These are phyloP conservation scores for Pseudozyma pruni DNA, from an alignment of 1,284 basidiomycete genomes.

Conservation along the genomic window DNA sequence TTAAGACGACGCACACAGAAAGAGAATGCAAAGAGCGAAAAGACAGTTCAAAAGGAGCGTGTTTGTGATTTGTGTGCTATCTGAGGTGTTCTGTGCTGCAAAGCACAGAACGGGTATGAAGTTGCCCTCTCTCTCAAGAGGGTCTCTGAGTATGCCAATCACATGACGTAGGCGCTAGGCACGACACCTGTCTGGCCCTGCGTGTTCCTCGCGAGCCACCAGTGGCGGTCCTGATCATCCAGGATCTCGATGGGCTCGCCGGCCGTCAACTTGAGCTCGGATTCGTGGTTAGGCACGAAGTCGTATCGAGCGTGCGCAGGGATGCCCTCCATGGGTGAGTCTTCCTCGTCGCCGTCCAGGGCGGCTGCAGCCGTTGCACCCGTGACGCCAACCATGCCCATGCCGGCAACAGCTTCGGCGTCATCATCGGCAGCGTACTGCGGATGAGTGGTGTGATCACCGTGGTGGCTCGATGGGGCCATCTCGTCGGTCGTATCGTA, in stretches of 20 bases:
- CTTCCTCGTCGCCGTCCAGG: constrained; percentile 30
- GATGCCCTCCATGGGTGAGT: constrained; percentile 53
- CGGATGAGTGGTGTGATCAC: constrained; percentile 38
- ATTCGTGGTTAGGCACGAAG: constrained; percentile 61
- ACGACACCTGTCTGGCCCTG: constrained; percentile 58
- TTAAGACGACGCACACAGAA: neutral
- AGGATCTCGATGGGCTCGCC: constrained; percentile 60
- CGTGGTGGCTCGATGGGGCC: constrained; percentile 68
- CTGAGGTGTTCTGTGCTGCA: neutral
- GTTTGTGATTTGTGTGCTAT: neutral
- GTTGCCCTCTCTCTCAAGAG: no score
- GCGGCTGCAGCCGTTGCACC: constrained; percentile 73
- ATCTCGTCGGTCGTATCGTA: constrained; percentile 50
- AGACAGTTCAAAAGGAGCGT: constrained; percentile 14
- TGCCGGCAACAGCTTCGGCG: constrained; percentile 23
- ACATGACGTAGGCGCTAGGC: constrained; percentile 61
- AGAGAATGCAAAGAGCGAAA: constrained; percentile 8
- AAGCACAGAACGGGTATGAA: constrained; percentile 18
- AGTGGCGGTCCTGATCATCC: constrained; percentile 59
- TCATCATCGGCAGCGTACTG: constrained; percentile 67
- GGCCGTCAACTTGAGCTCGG: constrained; percentile 53
- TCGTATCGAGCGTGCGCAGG: constrained; percentile 61
- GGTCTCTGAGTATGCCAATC: no score
- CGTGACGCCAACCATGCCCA: constrained; percentile 11
- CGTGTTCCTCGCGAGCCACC: constrained; percentile 60